A percentile compares a stretch with the other conserved stretches of the same genome.
Conservation (phyloP, 805 yeast genomes). For the Wickerhamomyces hampshirensis region DNA sequence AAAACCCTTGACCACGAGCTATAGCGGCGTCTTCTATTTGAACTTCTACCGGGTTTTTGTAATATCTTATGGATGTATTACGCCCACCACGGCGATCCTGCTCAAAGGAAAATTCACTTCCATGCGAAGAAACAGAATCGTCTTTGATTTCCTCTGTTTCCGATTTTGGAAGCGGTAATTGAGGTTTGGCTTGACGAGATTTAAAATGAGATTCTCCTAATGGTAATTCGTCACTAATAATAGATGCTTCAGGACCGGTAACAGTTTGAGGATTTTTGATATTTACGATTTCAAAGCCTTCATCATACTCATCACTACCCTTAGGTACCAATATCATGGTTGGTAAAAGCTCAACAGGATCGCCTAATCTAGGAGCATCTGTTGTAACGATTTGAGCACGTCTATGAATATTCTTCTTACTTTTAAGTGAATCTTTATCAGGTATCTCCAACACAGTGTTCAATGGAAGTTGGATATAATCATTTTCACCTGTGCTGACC, state of each 20-base stretch:
- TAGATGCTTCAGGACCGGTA: constrained; percentile 4
- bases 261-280: too few species aligned
- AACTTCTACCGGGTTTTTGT: constrained; percentile 30
- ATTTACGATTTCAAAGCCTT: background rate
- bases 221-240: background rate
- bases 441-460: constrained; percentile 21
- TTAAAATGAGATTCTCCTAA: background rate
- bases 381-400: constrained; percentile 23
- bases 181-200: background rate
- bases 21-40: constrained; percentile 10
- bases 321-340: constrained; percentile 1
- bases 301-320: constrained; percentile 1
- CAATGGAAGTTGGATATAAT: constrained; percentile 12
- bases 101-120: constrained; percentile 46
- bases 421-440: constrained; percentile 1
- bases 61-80: constrained; percentile 49
- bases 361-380: constrained; percentile 6
- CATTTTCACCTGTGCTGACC: constrained; percentile 2
- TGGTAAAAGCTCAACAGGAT: constrained; percentile 6
- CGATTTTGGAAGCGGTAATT: background rate
- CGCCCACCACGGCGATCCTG: constrained; percentile 41
- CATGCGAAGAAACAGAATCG: constrained; percentile 7
- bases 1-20: constrained; percentile 28
- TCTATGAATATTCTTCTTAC: constrained; percentile 19
- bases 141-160: constrained; percentile 6